A percentile compares a stretch with the other conserved stretches of the same genome.
These are phyloP conservation scores for Hypoxylon rubiginosum DNA, from an alignment of 2,329 filamentous ascomycete species.

Conservation along the genomic window DNA sequence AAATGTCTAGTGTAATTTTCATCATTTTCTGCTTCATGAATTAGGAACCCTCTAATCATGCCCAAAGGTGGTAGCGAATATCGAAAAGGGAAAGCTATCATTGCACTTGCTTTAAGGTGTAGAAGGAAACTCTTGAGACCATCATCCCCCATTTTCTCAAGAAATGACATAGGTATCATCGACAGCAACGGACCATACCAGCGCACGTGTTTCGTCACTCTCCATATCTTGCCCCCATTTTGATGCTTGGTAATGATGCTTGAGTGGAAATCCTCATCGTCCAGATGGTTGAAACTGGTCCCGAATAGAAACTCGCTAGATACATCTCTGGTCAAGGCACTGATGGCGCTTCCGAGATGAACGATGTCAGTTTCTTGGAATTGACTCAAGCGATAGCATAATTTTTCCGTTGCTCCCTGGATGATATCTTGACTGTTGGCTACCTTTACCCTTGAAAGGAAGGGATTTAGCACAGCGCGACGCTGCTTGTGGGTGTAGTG, in stretches of 20 bases:
- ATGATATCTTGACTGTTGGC: not conserved
- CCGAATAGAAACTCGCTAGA: constrained; percentile 5
- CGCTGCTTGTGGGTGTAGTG: constrained; percentile 14
- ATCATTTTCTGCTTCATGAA: not conserved
- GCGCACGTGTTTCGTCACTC: not conserved
- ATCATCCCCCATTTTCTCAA: not conserved
- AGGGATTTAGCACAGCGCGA: constrained; percentile 3
- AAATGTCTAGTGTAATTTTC: not conserved
- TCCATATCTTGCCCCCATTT: not conserved
- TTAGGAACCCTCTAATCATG: too few relatives aligned
- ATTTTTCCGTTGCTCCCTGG: not conserved
- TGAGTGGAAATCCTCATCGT: not conserved
- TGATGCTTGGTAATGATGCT: not conserved
- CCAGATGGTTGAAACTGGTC: not conserved
- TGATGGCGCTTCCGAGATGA: constrained; percentile 27
- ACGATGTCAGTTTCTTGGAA: not conserved
- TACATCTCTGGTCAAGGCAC: constrained; percentile 24
- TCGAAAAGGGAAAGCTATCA: too few relatives aligned
- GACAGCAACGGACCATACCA: not conserved
- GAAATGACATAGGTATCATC: not conserved
- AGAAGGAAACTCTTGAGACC: not conserved
- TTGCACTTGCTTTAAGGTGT: not conserved
- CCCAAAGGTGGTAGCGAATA: too few relatives aligned
- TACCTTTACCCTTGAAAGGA: constrained; percentile 14
- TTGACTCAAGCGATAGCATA: not conserved